These are phyloP conservation scores for Biscogniauxia marginata DNA, from an alignment of 2,329 filamentous ascomycete species.

Conservation along the genomic window DNA sequence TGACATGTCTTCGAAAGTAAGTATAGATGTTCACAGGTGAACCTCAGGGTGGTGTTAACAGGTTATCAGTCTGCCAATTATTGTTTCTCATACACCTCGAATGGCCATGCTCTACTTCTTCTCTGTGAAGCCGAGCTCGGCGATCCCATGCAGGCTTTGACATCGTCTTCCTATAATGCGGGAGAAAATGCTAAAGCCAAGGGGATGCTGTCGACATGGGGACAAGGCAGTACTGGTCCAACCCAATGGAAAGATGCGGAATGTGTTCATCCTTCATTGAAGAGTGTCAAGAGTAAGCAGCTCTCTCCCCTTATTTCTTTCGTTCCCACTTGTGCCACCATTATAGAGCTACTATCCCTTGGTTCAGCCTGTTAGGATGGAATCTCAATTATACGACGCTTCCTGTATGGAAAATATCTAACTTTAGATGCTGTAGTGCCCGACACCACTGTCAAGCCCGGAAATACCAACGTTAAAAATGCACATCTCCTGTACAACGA, in stretches of 20 bases:
- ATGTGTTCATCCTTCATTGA: slow-evolving; percentile 61
- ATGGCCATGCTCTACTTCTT: slow-evolving; percentile 70
- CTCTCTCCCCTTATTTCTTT: neutral
- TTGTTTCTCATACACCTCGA: slow-evolving; percentile 61
- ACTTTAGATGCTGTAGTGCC: slow-evolving; percentile 36
- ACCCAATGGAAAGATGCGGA: slow-evolving; percentile 73
- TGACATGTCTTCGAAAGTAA: slow-evolving; percentile 72
- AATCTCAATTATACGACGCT: too few species aligned
- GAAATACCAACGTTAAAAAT: slow-evolving; percentile 43
- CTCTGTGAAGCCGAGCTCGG: slow-evolving; percentile 85
- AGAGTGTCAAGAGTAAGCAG: slow-evolving; percentile 64
- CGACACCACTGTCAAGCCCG: slow-evolving; percentile 46
- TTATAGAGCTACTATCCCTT: too few species aligned
- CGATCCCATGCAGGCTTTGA: slow-evolving; percentile 67
- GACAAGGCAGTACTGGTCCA: slow-evolving; percentile 65
- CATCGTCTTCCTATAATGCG: slow-evolving; percentile 57
- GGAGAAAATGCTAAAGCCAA: slow-evolving; percentile 59
- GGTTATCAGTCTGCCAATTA: slow-evolving; percentile 64
- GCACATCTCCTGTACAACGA: slow-evolving; percentile 67
- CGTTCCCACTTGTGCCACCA: neutral
- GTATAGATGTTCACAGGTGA: neutral
- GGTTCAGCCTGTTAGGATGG: too few species aligned
- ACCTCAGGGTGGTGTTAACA: slow-evolving; percentile 8
- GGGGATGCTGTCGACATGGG: slow-evolving; percentile 67
- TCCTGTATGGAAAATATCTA: neutral